These are phyloP conservation scores for Areca catechu DNA, from an alignment of 176 grass and related monocot genomes.

Conservation along the genomic window DNA sequence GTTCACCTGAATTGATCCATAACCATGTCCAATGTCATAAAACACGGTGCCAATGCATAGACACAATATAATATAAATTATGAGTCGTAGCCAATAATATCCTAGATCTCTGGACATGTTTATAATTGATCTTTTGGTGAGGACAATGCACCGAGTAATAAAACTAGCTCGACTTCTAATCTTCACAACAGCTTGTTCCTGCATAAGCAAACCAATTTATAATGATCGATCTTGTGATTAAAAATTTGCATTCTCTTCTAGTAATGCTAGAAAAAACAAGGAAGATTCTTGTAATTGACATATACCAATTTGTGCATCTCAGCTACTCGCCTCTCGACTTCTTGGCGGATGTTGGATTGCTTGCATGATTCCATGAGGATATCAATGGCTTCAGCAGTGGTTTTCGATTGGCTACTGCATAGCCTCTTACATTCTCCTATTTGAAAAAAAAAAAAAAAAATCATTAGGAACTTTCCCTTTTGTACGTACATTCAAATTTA, in stretches of 20 bases:
- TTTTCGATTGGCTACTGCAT: constrained; percentile 14
- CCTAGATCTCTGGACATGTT: constrained; percentile 50
- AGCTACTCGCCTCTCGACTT: constrained; percentile 17
- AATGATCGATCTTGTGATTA: background rate
- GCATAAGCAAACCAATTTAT: background rate
- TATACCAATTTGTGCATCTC: constrained; percentile 26
- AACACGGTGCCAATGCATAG: constrained; percentile 50
- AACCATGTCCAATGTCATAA: constrained; percentile 22
- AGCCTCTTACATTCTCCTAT: constrained; percentile 25
- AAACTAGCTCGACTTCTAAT: constrained; percentile 29
- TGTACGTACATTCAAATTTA: too few relatives aligned
- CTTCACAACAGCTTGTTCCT: constrained; percentile 26
- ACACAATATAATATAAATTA: constrained; percentile 26
- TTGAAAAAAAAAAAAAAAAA: too few relatives aligned
- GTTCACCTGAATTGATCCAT: constrained; percentile 39
- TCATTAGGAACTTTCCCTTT: background rate
- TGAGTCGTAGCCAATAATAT: constrained; percentile 55
- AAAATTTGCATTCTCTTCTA: background rate
- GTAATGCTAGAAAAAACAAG: background rate
- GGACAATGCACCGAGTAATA: constrained; percentile 23
- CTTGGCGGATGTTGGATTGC: constrained; percentile 8
- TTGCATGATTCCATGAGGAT: constrained; percentile 25
- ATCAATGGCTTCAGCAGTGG: constrained; percentile 30
- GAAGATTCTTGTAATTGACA: background rate
- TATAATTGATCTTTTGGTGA: constrained; percentile 37